phyloP scores from a whole-genome alignment of 139 green algal species.

The Chlamydomonas applanata region DNA sequence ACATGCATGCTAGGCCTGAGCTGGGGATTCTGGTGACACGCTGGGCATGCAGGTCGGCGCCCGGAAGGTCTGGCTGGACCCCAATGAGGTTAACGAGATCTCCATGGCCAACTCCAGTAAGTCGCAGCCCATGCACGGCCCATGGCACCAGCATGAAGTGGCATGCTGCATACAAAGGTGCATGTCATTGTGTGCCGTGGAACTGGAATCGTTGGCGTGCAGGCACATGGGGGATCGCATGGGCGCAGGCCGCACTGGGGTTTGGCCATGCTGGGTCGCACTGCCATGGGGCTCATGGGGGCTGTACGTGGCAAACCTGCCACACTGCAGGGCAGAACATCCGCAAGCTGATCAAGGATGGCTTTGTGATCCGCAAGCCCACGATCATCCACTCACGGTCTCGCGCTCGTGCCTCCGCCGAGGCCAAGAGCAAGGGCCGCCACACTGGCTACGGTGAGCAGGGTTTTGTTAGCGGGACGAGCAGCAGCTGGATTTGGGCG shows the following conservation, averaged over 20 bases:
- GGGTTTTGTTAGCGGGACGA: no score
- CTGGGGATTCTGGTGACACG: not conserved
- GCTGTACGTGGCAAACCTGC: no score
- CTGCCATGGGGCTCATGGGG: no score
- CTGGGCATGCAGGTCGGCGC: not conserved
- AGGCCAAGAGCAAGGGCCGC: conserved; percentile 97
- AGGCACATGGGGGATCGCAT: no score
- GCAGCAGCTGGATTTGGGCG: no score
- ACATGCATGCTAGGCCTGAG: not conserved
- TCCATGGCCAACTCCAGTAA: conserved; percentile 99
- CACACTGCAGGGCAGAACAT: conserved; percentile 93
- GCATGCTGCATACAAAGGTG: no score
- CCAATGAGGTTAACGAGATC: conserved; percentile 99
- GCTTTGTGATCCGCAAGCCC: conserved; percentile 98
- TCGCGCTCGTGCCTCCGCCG: conserved; percentile 72
- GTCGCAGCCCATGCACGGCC: conserved; percentile 11
- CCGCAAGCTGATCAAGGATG: conserved; percentile 98
- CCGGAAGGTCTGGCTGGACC: conserved; percentile 97
- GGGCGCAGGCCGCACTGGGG: no score
- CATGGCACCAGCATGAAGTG: not conserved
- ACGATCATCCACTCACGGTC: conserved; percentile 94
- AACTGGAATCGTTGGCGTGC: no score
- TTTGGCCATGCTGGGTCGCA: not conserved
- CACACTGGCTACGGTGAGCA: conserved; percentile 94
- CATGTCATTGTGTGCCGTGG: not conserved